phyloP scores from a whole-genome alignment of 148 eudicot genomes.

The Agrostemma githago region DNA sequence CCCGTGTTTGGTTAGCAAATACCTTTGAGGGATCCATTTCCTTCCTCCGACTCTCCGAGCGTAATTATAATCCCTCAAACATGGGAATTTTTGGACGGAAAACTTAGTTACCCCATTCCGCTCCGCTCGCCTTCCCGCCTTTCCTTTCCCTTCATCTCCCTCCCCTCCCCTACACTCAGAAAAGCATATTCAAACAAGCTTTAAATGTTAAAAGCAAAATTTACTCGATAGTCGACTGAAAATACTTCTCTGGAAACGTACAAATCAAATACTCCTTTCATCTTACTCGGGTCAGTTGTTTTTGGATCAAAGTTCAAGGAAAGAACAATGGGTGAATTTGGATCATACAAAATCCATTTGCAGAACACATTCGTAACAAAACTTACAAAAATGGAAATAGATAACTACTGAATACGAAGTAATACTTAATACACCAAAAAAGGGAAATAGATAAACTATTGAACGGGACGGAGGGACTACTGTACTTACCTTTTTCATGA shows the following conservation, averaged over 20 bases:
- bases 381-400: too few relatives aligned
- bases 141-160: background rate
- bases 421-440: too few relatives aligned
- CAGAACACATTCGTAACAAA: too few relatives aligned
- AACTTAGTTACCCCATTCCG: background rate
- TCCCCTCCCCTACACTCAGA: background rate
- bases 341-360: too few relatives aligned
- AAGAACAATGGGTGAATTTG: too few relatives aligned
- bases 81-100: background rate
- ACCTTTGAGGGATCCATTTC: background rate
- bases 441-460: too few relatives aligned
- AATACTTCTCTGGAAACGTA: background rate
- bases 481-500: constrained; percentile 60
- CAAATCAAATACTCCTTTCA: background rate
- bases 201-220: background rate
- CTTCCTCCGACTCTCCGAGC: background rate
- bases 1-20: background rate
- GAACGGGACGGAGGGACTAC: too few relatives aligned
- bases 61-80: too few relatives aligned
- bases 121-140: background rate
- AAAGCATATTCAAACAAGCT: background rate
- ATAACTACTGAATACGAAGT: too few relatives aligned
- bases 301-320: too few relatives aligned
- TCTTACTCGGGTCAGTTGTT: too few relatives aligned
- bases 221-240: background rate